These are phyloP conservation scores for Aspergillus clavatus DNA, from an alignment of 2,329 filamentous ascomycete genomes.

Conservation along the genomic window DNA sequence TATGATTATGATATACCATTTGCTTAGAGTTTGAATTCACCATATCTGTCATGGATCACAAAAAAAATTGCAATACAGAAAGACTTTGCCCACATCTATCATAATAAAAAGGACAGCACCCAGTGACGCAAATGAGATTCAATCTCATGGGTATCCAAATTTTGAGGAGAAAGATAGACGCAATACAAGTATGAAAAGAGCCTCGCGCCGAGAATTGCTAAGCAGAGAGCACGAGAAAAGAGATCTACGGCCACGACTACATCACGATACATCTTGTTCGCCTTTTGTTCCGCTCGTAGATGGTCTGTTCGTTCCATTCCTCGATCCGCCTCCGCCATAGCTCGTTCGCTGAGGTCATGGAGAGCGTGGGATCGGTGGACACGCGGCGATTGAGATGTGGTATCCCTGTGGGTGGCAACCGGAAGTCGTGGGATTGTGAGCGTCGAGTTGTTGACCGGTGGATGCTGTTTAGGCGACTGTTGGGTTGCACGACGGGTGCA, in stretches of 20 bases:
- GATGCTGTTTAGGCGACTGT: conserved; percentile 1
- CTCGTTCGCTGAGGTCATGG: conserved; percentile 27
- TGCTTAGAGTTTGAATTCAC: not conserved
- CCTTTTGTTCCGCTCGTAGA: conserved; percentile 32
- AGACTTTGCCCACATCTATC: not conserved
- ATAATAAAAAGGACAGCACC: not conserved
- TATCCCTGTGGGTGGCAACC: conserved; percentile 6
- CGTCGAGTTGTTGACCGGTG: conserved; percentile 12
- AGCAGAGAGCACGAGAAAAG: not conserved
- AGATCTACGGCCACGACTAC: conserved; percentile 19
- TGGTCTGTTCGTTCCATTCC: conserved; percentile 38
- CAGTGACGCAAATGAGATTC: not conserved
- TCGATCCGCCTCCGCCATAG: conserved; percentile 37
- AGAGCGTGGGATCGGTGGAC: conserved; percentile 30
- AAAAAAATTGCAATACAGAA: not conserved
- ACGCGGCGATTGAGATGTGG: conserved; percentile 22
- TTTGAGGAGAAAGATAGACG: too few species aligned
- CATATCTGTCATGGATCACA: not conserved
- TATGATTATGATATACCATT: too few species aligned
- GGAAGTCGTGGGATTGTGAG: conserved; percentile 17
- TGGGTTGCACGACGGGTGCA: conserved; percentile 13
- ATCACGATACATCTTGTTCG: conserved; percentile 37
- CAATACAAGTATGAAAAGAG: too few species aligned
- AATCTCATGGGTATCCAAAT: not conserved
- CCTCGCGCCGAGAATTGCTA: too few species aligned